Evolutionary conservation across 495 filamentous ascomycete genomes (phyloP).

Genomic region (Aspergillus kassunensis): DNA sequence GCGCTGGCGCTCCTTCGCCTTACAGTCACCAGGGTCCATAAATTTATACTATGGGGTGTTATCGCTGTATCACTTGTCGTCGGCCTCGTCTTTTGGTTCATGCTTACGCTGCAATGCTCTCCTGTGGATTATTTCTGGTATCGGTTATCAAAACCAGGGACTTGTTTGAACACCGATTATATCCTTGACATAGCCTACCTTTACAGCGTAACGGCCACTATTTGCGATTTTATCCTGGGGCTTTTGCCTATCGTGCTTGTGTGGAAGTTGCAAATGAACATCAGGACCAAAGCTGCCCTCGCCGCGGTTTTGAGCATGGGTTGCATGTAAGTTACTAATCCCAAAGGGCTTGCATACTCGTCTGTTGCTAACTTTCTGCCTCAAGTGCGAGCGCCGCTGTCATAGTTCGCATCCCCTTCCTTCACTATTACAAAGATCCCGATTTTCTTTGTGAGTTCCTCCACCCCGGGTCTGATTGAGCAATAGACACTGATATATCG

Average conservation of each 20-base stretch:
- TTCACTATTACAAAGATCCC: slow-evolving; percentile 24
- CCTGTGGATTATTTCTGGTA: slow-evolving; percentile 42
- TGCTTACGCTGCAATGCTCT: slow-evolving; percentile 40
- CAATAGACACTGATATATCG: slow-evolving; percentile 13
- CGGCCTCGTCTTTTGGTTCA: slow-evolving; percentile 34
- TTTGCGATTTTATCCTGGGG: slow-evolving; percentile 40
- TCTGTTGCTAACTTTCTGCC: neutral
- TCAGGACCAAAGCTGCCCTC: slow-evolving; percentile 32
- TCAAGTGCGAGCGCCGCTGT: slow-evolving; percentile 35
- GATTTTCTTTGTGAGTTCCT: slow-evolving; percentile 32
- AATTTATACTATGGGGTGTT: slow-evolving; percentile 26
- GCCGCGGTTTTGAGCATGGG: slow-evolving; percentile 39
- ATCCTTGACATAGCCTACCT: slow-evolving; percentile 36
- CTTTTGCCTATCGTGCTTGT: slow-evolving; percentile 34
- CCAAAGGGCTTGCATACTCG: slow-evolving; percentile 1
- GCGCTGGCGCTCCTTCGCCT: slow-evolving; percentile 40
- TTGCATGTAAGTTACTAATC: slow-evolving; percentile 31
- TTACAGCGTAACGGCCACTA: slow-evolving; percentile 39
- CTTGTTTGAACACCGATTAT: slow-evolving; percentile 29
- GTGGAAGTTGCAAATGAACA: slow-evolving; percentile 38
- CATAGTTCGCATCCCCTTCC: slow-evolving; percentile 36
- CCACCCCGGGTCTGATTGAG: neutral
- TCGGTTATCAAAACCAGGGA: slow-evolving; percentile 21
- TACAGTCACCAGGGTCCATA: slow-evolving; percentile 25
- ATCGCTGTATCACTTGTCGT: slow-evolving; percentile 27